Evolutionary conservation across 257 asterid genomes (phyloP).

Genomic region (Nicotiana otophora): DNA sequence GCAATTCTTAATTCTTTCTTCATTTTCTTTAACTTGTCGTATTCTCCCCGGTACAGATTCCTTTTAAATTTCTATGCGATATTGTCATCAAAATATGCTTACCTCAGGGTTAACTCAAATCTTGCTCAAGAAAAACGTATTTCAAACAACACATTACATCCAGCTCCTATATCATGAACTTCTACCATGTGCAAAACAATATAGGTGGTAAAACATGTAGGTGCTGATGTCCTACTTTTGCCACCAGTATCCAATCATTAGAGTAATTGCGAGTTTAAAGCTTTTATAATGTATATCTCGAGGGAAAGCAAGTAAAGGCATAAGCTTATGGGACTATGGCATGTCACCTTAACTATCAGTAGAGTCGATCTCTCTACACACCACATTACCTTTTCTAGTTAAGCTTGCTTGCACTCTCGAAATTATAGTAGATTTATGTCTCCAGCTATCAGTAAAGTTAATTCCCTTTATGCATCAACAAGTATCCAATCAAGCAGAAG

Average conservation of each 20-base stretch:
- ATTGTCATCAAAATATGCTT: neutral
- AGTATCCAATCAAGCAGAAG: neutral
- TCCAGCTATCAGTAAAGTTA: neutral
- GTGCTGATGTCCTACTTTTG: neutral
- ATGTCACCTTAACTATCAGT: neutral
- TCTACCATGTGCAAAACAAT: neutral
- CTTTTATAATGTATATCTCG: neutral
- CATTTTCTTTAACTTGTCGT: neutral
- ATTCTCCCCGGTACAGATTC: neutral
- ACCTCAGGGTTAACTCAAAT: neutral
- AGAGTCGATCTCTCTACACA: neutral
- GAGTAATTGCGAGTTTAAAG: neutral
- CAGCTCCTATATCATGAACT: neutral
- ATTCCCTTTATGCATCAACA: neutral
- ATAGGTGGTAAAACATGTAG: neutral
- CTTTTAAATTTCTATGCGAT: neutral
- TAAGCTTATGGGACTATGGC: neutral
- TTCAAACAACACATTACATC: neutral
- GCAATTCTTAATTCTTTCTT: neutral
- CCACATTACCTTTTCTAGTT: too few species aligned
- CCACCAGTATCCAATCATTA: neutral
- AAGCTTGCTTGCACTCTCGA: too few species aligned
- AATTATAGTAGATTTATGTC: neutral
- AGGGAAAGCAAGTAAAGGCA: neutral
- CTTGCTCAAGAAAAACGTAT: neutral